These are phyloP conservation scores for Fragaria iinumae DNA, from an alignment of 306 rosid genomes.

Conservation along the genomic window DNA sequence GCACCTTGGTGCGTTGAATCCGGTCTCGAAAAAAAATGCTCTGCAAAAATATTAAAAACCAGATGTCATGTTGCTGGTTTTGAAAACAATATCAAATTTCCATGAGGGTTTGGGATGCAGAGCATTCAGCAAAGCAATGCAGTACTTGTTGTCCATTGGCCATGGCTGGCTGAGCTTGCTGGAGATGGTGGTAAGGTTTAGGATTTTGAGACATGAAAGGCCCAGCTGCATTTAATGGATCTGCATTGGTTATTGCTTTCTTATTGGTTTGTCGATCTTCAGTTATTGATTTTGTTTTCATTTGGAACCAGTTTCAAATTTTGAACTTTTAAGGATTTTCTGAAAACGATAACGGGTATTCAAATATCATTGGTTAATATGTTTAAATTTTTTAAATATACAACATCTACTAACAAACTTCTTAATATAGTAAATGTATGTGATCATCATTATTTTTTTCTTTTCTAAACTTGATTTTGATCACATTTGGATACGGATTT, in stretches of 20 bases:
- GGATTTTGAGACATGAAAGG: slow-evolving; percentile 19
- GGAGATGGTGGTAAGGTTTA: not conserved
- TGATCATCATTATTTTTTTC: too few species aligned
- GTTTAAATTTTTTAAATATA: too few species aligned
- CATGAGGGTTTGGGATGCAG: slow-evolving; percentile 6
- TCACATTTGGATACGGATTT: not conserved
- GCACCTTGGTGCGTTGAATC: too few species aligned
- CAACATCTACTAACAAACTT: too few species aligned
- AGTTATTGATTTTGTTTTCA: slow-evolving; percentile 3
- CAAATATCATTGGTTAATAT: too few species aligned
- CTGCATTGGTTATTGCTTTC: not conserved
- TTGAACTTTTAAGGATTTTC: not conserved
- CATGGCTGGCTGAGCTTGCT: slow-evolving; percentile 1
- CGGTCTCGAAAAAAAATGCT: not conserved
- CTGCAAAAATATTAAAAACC: not conserved
- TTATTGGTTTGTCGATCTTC: not conserved
- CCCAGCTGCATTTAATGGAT: slow-evolving; percentile 10
- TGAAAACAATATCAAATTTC: slow-evolving; percentile 26
- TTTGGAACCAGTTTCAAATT: not conserved
- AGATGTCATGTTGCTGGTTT: not conserved
- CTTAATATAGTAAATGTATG: too few species aligned
- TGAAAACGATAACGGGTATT: not conserved
- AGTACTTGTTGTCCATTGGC: not conserved
- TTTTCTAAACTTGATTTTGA: not conserved
- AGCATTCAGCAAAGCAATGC: not conserved